Percentiles rank a stretch among this genome's conserved stretches.
These are phyloP conservation scores for Favolaschia claudopus DNA, from an alignment of 768 basidiomycete genomes.

Conservation along the genomic window DNA sequence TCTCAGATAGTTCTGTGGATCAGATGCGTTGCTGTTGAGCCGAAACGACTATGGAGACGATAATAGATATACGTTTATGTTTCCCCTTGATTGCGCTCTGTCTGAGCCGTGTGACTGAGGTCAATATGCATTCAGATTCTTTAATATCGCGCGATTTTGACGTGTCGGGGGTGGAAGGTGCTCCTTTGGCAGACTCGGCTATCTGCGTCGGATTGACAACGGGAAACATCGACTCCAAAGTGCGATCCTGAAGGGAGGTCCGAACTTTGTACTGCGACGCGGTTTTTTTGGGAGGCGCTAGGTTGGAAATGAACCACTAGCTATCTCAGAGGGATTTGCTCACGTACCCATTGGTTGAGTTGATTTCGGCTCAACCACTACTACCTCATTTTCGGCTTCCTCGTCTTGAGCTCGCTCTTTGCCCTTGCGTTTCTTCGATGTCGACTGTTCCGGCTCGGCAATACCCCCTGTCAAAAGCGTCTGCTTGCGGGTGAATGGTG, in stretches of 20 bases:
- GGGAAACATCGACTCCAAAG: conserved; percentile 95
- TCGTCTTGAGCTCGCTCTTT: conserved; percentile 40
- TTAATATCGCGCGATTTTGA: conserved; percentile 61
- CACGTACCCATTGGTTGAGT: conserved; percentile 4
- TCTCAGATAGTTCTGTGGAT: conserved; percentile 77
- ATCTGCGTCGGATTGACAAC: conserved; percentile 62
- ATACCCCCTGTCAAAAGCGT: conserved; percentile 67
- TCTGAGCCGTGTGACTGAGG: conserved; percentile 76
- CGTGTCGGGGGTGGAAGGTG: conserved; percentile 19
- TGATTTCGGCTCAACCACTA: conserved; percentile 23
- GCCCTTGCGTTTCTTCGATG: conserved; percentile 48
- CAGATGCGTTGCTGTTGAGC: background rate
- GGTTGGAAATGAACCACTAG: background rate
- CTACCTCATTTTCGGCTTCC: conserved; percentile 39
- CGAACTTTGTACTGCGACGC: conserved; percentile 92
- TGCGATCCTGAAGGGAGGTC: conserved; percentile 86
- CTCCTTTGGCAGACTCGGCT: conserved; percentile 30
- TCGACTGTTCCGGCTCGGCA: conserved; percentile 36
- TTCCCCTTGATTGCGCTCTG: conserved; percentile 62
- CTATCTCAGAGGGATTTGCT: background rate
- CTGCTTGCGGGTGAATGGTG: conserved; percentile 41
- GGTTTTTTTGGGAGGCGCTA: conserved; percentile 53
- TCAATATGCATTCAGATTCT: conserved; percentile 79
- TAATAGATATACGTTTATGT: conserved; percentile 65
- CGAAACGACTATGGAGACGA: too few species aligned